phyloP scores from a whole-genome alignment of 2,329 filamentous ascomycete species.

The Rhinocladiella mackenziei region DNA sequence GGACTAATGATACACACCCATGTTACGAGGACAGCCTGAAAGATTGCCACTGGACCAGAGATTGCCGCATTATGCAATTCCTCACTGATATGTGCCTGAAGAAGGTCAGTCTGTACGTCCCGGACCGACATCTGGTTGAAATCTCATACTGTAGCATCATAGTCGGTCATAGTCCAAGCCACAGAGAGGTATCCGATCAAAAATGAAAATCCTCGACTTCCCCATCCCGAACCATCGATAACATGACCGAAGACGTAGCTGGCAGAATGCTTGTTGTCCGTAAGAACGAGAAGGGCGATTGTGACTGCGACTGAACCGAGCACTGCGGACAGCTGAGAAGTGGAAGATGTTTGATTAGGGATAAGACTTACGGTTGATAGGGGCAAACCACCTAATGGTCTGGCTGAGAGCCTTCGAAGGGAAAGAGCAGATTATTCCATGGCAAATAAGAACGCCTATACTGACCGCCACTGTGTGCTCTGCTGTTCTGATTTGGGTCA shows the following conservation, averaged over 20 bases:
- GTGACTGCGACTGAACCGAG: conserved; percentile 59
- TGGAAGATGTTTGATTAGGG: too few species aligned
- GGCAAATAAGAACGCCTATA: conserved; percentile 3
- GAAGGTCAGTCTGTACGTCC: too few species aligned
- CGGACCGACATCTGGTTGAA: too few species aligned
- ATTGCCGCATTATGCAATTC: conserved; percentile 62
- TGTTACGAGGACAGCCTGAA: neutral
- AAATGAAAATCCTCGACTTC: conserved; percentile 58
- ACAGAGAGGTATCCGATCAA: conserved; percentile 51
- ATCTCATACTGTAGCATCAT: conserved; percentile 64
- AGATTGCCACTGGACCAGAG: conserved; percentile 59
- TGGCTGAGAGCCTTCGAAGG: too few species aligned
- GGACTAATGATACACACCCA: too few species aligned
- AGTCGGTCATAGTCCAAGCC: conserved; percentile 62
- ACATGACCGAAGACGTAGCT: conserved; percentile 60
- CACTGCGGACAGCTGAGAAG: too few species aligned
- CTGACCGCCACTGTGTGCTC: too few species aligned
- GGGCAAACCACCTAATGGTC: too few species aligned
- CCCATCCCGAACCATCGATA: conserved; percentile 61
- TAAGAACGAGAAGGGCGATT: conserved; percentile 55
- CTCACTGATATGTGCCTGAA: conserved; percentile 63
- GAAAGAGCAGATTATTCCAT: too few species aligned
- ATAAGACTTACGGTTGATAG: too few species aligned
- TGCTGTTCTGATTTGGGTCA: too few species aligned
- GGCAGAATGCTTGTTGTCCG: conserved; percentile 56